phyloP scores from a whole-genome alignment of 2,329 filamentous ascomycete genomes.

The Nigrograna mackinnonii region DNA sequence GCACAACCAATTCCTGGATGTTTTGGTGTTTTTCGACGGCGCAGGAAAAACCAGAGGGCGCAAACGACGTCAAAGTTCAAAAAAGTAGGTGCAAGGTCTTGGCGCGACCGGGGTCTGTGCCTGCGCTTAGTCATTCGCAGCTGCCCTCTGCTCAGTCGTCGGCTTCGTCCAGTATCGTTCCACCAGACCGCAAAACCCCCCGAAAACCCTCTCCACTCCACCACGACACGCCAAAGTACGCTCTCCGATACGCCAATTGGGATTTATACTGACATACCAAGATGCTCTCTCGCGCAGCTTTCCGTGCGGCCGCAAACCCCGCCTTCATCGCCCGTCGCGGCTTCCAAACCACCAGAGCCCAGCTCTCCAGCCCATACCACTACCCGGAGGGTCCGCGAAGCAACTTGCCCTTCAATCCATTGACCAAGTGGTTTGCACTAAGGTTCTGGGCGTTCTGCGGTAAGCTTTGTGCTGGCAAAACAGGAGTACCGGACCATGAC shows the following conservation, averaged over 20 bases:
- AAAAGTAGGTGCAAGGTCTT: too few species aligned
- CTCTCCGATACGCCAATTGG: constrained; percentile 25
- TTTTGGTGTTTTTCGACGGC: too few species aligned
- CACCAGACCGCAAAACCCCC: background rate
- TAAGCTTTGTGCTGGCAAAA: constrained; percentile 37
- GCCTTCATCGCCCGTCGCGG: constrained; percentile 81
- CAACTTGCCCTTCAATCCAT: constrained; percentile 97
- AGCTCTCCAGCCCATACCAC: constrained; percentile 91
- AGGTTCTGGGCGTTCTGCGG: constrained; percentile 84
- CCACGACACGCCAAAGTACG: constrained; percentile 34
- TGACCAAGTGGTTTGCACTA: constrained; percentile 80
- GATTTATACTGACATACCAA: constrained; percentile 48
- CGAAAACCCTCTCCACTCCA: constrained; percentile 25
- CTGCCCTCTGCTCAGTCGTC: too few species aligned
- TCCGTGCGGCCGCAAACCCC: constrained; percentile 65
- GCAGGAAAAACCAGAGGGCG: too few species aligned
- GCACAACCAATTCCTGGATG: too few species aligned
- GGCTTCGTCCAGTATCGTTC: too few species aligned
- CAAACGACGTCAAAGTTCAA: too few species aligned
- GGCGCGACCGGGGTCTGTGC: too few species aligned
- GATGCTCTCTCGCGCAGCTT: constrained; percentile 76
- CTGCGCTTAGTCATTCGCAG: too few species aligned
- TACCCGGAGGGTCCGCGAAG: constrained; percentile 94
- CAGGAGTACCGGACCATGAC: constrained; percentile 16
- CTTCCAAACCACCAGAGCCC: constrained; percentile 89